Evolutionary conservation across 2,329 filamentous ascomycete genomes (phyloP), one percentile per base, ranked within the genome.

Genomic region (Xylogone sp.): DNA sequence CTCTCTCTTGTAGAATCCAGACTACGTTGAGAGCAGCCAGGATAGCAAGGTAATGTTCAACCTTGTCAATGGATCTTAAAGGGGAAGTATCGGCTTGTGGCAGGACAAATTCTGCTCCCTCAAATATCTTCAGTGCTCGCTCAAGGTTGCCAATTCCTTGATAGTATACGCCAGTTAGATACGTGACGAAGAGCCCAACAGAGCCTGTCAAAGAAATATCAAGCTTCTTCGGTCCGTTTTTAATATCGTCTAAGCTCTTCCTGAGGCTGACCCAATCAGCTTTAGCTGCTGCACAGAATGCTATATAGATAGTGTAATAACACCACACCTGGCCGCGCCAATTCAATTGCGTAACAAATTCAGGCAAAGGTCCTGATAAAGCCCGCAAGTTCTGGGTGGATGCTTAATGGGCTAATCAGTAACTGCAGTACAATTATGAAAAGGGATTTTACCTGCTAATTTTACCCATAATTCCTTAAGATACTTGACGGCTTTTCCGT

Each of bases 81-180:
- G 21, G 71, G 58, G 20, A 69, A 42, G 66, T 57, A 19, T 68
- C 56, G 13, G 68, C 63, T 9, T 42, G 42, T 12, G 71, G 66
- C 2, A 90, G 69, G 1, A 73, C 71, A 59, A 96, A 84, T 18
- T 73, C 69, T 1, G 77, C 71, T 42, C 83, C 78, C 53, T 81
- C 77, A 68, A 89, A 96, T 9, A 86, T 77, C 3, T 73, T 60
- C 13, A 91, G 71, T 3, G 93, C 91, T 2, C 73, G 71, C n/a
- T 81, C 72, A 1, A 94, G 75, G 56, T 90, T 78, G 16, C 90
- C 91, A 4, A 78, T 85, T 18, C 86, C 88, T 71, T 97, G 93
- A 48, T 84, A 75, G 59, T 90, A 87, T 7, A 88, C 79, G 0
- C 87, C 92, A 1, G 78, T 75, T 18, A 96, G 81, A 67, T 97